Evolutionary conservation across 2,329 filamentous ascomycete species (phyloP).

Genomic region (Apiospora sp.): DNA sequence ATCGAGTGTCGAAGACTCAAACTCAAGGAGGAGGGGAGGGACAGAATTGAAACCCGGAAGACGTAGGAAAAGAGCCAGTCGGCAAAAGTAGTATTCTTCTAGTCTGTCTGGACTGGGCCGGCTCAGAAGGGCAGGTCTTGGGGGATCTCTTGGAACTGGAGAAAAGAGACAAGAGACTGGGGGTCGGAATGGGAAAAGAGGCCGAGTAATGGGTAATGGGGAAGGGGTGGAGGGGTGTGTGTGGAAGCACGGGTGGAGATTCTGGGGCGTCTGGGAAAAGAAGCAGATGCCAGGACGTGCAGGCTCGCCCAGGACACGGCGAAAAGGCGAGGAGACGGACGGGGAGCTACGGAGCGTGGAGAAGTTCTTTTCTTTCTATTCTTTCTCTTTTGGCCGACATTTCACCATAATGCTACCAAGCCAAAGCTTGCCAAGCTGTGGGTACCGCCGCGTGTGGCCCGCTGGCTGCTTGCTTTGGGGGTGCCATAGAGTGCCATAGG

Average conservation of each 20-base stretch:
- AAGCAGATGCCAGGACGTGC: not conserved
- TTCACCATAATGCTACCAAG: conserved; percentile 20
- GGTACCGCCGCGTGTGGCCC: conserved; percentile 19
- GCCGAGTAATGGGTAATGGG: conserved; percentile 30
- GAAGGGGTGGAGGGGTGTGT: conserved; percentile 28
- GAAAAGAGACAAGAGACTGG: conserved; percentile 14
- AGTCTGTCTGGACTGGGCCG: not conserved
- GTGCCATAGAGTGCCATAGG: too few relatives aligned
- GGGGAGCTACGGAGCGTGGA: conserved; percentile 20
- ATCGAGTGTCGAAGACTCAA: not conserved
- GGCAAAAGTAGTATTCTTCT: conserved; percentile 19
- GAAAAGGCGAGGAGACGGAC: not conserved
- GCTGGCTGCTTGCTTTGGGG: not conserved
- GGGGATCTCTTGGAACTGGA: conserved; percentile 21
- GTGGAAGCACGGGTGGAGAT: conserved; percentile 19
- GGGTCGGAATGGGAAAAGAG: conserved; percentile 23
- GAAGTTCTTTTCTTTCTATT: conserved; percentile 22
- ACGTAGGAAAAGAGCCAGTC: not conserved
- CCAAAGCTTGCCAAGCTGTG: conserved; percentile 15
- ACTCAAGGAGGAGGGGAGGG: not conserved
- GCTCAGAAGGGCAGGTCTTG: conserved; percentile 17
- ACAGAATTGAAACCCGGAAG: not conserved
- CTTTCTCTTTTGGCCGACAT: conserved; percentile 22
- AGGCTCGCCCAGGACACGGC: conserved; percentile 6
- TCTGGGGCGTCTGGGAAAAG: conserved; percentile 18